phyloP scores from a whole-genome alignment of 2,329 filamentous ascomycete genomes.

The Phialocephala sp. region DNA sequence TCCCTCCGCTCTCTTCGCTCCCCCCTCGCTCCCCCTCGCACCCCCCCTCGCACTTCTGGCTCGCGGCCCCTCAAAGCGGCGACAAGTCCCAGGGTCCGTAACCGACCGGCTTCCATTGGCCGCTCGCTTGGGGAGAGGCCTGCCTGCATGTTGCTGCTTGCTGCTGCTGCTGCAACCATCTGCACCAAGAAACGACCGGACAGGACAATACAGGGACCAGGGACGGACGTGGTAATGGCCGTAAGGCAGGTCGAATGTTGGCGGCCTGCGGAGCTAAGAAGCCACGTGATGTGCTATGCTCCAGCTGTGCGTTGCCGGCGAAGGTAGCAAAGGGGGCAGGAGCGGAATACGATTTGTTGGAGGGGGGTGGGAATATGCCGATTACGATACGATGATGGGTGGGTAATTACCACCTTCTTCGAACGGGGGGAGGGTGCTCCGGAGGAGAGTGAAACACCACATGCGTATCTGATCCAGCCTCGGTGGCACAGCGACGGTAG shows the following conservation, averaged over 20 bases:
- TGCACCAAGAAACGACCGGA: background rate
- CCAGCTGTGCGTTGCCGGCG: background rate
- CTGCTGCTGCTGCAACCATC: background rate
- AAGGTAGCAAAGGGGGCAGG: background rate
- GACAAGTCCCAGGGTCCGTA: background rate
- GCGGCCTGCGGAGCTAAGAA: background rate
- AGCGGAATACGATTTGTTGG: background rate
- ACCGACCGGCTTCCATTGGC: background rate
- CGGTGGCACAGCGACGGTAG: background rate
- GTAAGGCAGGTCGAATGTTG: background rate
- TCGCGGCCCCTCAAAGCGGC: conserved; percentile 5
- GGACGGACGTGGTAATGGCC: too few relatives aligned
- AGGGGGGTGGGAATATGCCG: background rate
- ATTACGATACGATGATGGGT: background rate
- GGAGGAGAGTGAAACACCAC: background rate
- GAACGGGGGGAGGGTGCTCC: background rate
- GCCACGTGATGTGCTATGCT: conserved; percentile 1
- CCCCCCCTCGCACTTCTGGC: background rate
- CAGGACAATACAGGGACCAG: background rate
- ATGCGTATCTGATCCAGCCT: conserved; percentile 1
- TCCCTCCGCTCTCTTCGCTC: background rate
- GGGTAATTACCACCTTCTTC: background rate
- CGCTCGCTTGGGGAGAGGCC: background rate
- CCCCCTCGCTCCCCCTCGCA: background rate
- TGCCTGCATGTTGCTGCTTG: conserved; percentile 1